A percentile compares a stretch with the other conserved stretches of the same genome.
phyloP scores from a whole-genome alignment of 768 basidiomycete species.

The Rhodotorula toruloides region DNA sequence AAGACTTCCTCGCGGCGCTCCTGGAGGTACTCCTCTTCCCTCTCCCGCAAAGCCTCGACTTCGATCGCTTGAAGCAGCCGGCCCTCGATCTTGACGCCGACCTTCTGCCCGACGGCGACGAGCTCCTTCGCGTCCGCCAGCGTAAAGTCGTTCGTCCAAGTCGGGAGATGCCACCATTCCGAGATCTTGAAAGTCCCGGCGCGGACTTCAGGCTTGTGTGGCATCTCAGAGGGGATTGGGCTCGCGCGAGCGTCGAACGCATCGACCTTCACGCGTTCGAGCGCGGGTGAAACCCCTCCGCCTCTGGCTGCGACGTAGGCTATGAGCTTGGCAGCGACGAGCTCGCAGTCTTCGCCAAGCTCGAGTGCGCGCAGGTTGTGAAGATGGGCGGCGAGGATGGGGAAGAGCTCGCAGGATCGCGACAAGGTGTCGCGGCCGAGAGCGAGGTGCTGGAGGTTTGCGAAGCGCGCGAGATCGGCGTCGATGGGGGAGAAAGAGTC shows the following conservation, averaged over 20 bases:
- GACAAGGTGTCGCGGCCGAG: background rate
- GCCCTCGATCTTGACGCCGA: background rate
- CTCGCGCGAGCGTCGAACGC: background rate
- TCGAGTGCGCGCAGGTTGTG: background rate
- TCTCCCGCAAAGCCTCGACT: background rate
- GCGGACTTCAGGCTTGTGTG: background rate
- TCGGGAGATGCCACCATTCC: background rate
- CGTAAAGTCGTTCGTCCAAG: background rate
- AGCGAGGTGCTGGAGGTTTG: background rate
- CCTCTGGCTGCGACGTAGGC: background rate
- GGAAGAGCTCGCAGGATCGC: background rate
- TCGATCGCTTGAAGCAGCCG: background rate
- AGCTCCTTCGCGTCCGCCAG: constrained; percentile 3
- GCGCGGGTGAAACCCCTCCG: background rate
- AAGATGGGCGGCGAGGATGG: background rate
- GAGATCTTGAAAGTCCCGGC: background rate
- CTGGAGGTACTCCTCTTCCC: constrained; percentile 4
- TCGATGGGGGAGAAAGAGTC: background rate
- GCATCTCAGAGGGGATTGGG: background rate
- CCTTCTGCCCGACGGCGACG: background rate
- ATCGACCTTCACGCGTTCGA: background rate
- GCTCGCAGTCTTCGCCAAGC: too few species aligned
- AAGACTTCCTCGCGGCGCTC: background rate
- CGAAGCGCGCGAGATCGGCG: background rate
- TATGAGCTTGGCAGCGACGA: background rate